Conservation (phyloP, 208 protist species). For the Crithidia expoeki region DNA sequence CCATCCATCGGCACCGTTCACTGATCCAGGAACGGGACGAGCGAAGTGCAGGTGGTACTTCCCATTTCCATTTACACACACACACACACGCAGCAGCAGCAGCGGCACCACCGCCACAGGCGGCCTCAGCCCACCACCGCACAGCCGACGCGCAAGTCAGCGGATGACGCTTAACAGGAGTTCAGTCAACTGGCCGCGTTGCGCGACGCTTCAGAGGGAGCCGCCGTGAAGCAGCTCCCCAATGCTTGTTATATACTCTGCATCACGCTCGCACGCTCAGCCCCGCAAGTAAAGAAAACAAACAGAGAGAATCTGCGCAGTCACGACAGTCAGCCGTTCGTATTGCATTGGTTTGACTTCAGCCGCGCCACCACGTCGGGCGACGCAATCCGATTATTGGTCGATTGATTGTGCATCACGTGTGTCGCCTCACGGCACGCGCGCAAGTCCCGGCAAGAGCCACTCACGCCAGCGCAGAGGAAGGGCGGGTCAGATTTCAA, state of each 20-base stretch:
- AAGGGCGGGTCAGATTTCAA: slow-evolving; percentile 51
- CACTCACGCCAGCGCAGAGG: not conserved
- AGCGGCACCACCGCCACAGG: not conserved
- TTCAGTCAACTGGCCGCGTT: slow-evolving; percentile 29
- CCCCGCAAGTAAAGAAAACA: too few relatives aligned
- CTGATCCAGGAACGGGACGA: slow-evolving; percentile 40
- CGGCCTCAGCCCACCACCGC: not conserved
- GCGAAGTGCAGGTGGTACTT: slow-evolving; percentile 42
- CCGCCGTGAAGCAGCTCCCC: slow-evolving; percentile 27
- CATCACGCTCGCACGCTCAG: slow-evolving; percentile 36
- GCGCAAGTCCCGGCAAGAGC: not conserved
- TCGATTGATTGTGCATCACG: slow-evolving; percentile 22
- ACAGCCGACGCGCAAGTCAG: slow-evolving; percentile 25
- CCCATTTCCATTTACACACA: not conserved
- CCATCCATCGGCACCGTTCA: slow-evolving; percentile 41
- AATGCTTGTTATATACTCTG: slow-evolving; percentile 39
- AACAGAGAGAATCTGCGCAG: too few relatives aligned
- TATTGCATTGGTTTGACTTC: slow-evolving; percentile 27
- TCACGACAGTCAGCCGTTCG: slow-evolving; percentile 9
- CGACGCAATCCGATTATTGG: slow-evolving; percentile 19
- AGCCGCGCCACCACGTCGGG: slow-evolving; percentile 8
- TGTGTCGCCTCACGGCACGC: slow-evolving; percentile 7
- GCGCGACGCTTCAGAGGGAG: slow-evolving; percentile 27
- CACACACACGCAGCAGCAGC: not conserved
- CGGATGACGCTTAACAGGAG: slow-evolving; percentile 49